Base-by-base conservation (phyloP, 2,329 filamentous ascomycete genomes). In the Acrocalymma vagum region DNA sequence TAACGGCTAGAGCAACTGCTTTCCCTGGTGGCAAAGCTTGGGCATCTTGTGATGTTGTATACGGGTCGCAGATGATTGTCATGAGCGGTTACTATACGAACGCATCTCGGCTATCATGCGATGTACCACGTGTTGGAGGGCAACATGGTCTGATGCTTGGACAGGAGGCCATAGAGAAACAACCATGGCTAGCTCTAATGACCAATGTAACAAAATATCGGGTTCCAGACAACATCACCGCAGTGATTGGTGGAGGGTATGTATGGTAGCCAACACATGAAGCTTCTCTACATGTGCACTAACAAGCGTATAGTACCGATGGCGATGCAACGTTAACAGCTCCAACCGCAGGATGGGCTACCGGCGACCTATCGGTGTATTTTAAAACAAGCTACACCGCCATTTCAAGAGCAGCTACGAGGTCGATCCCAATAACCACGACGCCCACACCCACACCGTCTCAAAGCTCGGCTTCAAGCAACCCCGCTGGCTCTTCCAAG, bases 31-130 rank as follows among this genome's bases (percentile, higher is more conserved):
- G 70, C 1, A 73, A 75, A 21, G 61, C 70, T 22, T 75, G 75
- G 10, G 79, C 82, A 18, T 49, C 49, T 8, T 85, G 82, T 65
- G 78, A 82, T 53, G 76, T 85, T 20, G 65, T 81, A 11, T 71
- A 76, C 35, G 65, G 72, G 23, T 73, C 75, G 1, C 82, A 85
- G 60, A 83, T 85, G 77, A 67, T 85, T 14, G 72, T 85, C 29
- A 76, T 84, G 14, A 81, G 83, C 21, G 83, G 83, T 11, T 72
- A 71, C 6, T 80, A 82, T 42, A 23, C 43, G n/a, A 53, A 53
- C 18, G 76, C 79, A 0, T 53, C 73, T 9, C 63, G 61, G 4
- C 57, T 72, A 17, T 55, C 67, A 6, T 84, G 81, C 49, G 81
- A 85, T 51, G 68, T 69, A n/a, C 70, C 72, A 1, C 65, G 65